phyloP scores from a whole-genome alignment of 1,284 basidiomycete species.

The Microbotryum saponariae region DNA sequence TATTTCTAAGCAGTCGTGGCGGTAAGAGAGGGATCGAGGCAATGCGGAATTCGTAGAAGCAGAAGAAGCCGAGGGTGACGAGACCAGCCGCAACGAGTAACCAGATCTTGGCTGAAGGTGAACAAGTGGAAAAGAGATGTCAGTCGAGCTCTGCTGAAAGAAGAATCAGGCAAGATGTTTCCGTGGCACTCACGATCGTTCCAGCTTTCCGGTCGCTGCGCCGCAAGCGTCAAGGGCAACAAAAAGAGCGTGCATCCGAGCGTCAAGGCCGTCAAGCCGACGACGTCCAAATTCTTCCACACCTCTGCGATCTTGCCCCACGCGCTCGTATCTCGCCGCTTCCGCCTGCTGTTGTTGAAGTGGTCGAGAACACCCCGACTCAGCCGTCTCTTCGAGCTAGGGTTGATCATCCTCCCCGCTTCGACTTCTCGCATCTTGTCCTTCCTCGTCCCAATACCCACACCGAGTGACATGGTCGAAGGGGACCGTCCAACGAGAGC shows the following conservation, averaged over 20 bases:
- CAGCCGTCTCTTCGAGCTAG: no score
- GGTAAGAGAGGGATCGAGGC: conserved; percentile 35
- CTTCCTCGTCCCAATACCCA: conserved; percentile 18
- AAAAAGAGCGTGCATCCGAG: conserved; percentile 32
- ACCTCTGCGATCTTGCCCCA: conserved; percentile 18
- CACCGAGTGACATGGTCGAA: conserved; percentile 14
- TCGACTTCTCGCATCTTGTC: conserved; percentile 4
- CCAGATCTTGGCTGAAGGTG: conserved; percentile 21
- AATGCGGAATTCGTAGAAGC: conserved; percentile 31
- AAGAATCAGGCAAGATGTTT: background rate
- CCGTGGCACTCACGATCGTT: conserved; percentile 25
- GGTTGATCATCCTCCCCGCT: no score
- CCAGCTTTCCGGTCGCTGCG: conserved; percentile 30
- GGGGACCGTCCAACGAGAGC: conserved; percentile 10
- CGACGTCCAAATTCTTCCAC: conserved; percentile 34
- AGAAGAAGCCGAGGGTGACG: conserved; percentile 32
- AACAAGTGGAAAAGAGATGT: background rate
- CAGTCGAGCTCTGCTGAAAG: background rate
- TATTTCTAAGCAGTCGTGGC: conserved; percentile 31
- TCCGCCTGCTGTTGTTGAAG: no score
- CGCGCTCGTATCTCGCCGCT: background rate
- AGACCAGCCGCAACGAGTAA: conserved; percentile 26
- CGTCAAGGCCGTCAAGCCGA: conserved; percentile 34
- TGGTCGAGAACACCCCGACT: no score
- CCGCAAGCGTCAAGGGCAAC: conserved; percentile 34